These are phyloP conservation scores for Coemansia sp. DNA, from an alignment of 192 early-diverging fungal genomes.

Conservation along the genomic window DNA sequence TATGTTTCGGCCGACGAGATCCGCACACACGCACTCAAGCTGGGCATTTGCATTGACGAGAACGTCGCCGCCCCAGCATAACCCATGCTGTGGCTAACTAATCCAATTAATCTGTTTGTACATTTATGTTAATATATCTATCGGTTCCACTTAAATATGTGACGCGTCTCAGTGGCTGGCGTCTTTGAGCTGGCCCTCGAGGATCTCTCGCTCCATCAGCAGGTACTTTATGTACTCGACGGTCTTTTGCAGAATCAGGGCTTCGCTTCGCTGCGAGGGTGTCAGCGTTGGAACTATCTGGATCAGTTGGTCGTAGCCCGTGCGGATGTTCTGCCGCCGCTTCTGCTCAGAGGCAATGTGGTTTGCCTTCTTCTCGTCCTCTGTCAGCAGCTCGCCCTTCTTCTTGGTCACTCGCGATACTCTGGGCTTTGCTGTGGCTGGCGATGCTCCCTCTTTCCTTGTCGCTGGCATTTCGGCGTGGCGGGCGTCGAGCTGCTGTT, in stretches of 20 bases:
- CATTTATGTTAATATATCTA: not conserved
- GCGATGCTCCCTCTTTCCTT: not conserved
- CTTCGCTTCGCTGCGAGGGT: slow-evolving; percentile 79
- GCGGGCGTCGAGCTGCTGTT: not conserved
- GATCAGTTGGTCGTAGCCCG: slow-evolving; percentile 86
- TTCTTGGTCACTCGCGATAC: slow-evolving; percentile 33
- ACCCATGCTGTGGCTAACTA: not conserved
- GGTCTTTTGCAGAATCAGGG: slow-evolving; percentile 80
- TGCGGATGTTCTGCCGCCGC: slow-evolving; percentile 84
- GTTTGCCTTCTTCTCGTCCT: slow-evolving; percentile 90
- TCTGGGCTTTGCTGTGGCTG: not conserved
- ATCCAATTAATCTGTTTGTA: not conserved
- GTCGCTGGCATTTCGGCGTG: not conserved
- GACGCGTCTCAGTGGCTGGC: not conserved
- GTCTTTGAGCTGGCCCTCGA: slow-evolving; percentile 48
- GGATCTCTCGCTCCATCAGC: slow-evolving; percentile 55
- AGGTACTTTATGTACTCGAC: slow-evolving; percentile 76
- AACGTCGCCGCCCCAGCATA: not conserved
- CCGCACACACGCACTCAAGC: slow-evolving; percentile 27
- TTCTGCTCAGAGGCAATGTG: slow-evolving; percentile 96
- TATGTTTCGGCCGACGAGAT: slow-evolving; percentile 45
- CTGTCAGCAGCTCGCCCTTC: slow-evolving; percentile 74
- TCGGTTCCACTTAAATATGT: not conserved
- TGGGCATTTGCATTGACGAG: slow-evolving; percentile 28
- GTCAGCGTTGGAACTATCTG: slow-evolving; percentile 83